A percentile compares a stretch with the other conserved stretches of the same genome.
Conservation (phyloP, 768 basidiomycete species). For the Hirschioporus abietinus region DNA sequence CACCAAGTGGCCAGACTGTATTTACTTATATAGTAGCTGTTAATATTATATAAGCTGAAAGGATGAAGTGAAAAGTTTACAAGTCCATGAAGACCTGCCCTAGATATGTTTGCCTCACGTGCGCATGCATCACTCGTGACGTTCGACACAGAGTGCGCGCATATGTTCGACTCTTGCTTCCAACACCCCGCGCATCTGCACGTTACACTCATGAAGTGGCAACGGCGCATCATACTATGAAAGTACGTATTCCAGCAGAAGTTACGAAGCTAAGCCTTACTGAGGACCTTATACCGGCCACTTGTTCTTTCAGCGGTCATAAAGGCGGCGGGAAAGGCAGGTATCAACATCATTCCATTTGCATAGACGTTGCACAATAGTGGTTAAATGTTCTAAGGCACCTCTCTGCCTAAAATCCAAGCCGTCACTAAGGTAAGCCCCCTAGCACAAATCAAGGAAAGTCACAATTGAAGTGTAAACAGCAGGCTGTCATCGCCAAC, state of each 20-base stretch:
- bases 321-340: neutral
- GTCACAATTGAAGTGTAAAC: neutral
- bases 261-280: neutral
- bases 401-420: neutral
- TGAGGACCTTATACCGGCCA: neutral
- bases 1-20: too few relatives aligned
- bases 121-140: too few relatives aligned
- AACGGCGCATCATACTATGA: neutral
- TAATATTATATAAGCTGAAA: too few relatives aligned
- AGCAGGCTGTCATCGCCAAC: neutral
- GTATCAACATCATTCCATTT: neutral
- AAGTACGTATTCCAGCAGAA: neutral
- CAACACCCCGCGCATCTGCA: too few relatives aligned
- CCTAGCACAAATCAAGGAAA: neutral
- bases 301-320: neutral
- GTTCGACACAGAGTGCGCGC: too few relatives aligned
- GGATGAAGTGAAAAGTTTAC: too few relatives aligned
- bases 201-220: too few relatives aligned
- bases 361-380: neutral
- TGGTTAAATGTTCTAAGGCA: neutral
- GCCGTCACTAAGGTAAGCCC: slow-evolving; percentile 1
- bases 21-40: too few relatives aligned
- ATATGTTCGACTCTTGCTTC: too few relatives aligned
- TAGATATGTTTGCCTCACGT: too few relatives aligned
- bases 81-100: too few relatives aligned